These are phyloP conservation scores for Trametes coccinea DNA, from an alignment of 768 basidiomycete genomes.

Conservation along the genomic window DNA sequence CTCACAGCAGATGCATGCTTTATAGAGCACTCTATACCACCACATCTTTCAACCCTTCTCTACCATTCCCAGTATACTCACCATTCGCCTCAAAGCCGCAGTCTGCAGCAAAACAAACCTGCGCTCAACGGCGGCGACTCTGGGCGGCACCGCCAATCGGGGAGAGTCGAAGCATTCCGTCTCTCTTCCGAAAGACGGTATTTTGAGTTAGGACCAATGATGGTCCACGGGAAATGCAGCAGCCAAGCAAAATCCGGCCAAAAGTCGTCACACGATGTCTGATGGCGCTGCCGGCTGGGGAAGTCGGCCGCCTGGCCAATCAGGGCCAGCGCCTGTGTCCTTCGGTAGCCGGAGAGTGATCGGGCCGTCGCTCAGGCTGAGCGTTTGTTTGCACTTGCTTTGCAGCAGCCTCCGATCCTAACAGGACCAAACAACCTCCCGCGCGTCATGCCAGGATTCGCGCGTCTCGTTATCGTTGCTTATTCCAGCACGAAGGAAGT, in stretches of 20 bases:
- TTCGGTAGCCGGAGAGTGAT: not conserved
- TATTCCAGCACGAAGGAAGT: not conserved
- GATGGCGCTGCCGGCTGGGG: too few species aligned
- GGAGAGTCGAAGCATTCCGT: not conserved
- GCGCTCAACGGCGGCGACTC: too few species aligned
- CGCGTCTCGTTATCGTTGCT: not conserved
- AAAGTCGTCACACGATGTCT: too few species aligned
- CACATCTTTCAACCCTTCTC: too few species aligned
- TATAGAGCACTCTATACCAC: too few species aligned
- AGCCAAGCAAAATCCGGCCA: not conserved
- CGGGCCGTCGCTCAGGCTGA: not conserved
- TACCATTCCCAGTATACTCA: too few species aligned
- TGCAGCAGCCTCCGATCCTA: constrained; percentile 24
- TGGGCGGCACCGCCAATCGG: not conserved
- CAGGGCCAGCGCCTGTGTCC: too few species aligned
- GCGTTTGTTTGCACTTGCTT: constrained; percentile 14
- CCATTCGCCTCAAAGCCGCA: too few species aligned
- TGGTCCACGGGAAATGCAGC: not conserved
- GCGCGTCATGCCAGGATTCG: not conserved
- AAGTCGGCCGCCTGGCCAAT: too few species aligned
- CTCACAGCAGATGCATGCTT: too few species aligned
- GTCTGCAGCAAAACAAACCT: too few species aligned
- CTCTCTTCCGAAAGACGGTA: not conserved
- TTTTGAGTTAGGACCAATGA: not conserved
- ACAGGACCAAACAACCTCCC: constrained; percentile 26